Base-by-base conservation (phyloP, 257 asterid genomes). In the Salvia splendens region DNA sequence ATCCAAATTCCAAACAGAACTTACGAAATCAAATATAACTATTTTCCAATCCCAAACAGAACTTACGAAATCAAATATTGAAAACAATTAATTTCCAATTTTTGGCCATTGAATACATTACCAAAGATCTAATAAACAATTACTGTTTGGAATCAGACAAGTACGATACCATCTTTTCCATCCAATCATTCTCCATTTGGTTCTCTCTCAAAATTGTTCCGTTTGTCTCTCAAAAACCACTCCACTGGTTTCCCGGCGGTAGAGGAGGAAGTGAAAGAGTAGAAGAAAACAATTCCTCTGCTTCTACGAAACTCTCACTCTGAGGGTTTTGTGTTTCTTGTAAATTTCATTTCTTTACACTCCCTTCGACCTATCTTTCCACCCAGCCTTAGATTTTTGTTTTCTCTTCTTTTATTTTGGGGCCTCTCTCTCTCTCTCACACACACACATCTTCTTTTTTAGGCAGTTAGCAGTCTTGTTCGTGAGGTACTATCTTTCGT, bases 241-340 rank as follows among this genome's bases (percentile, higher is more conserved):
- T 60, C 33, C 33, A 64, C 81, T 59, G 75, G 83, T 78, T 82
- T 84, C 74, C 79, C 85, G 89, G 85, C 92, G 92, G 83, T 82
- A 78, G 89, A 62, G 83, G 63, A 81, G 89, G 89, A 85, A 89
- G 89, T 80, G 84, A 79, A 84, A 69, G 97, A 87, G 96, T 89
- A 77, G 86, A 89, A 77, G 98, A 72, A 84, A 92, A 46, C 91
- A 76, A 80, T 87, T 87, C 61, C 87, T 86, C 88, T 78, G 75
- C 95, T 89, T 92, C 83, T 84, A 92, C 90, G 96, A 76, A 85
- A 89, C 92, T 73, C 66, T 70, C 14, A 52, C 16, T 33, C 43
- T 50, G 54, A 65, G 60, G 61, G 56, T 43, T 42, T 32, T 63
- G 15, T 51, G 52, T 64, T 43, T 64, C 66, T 47, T 75, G 64